Evolutionary conservation across 1,139 yeast genomes (phyloP), one percentile per base, ranked within the genome.

Genomic region (Debaryomyces psychrophilus): DNA sequence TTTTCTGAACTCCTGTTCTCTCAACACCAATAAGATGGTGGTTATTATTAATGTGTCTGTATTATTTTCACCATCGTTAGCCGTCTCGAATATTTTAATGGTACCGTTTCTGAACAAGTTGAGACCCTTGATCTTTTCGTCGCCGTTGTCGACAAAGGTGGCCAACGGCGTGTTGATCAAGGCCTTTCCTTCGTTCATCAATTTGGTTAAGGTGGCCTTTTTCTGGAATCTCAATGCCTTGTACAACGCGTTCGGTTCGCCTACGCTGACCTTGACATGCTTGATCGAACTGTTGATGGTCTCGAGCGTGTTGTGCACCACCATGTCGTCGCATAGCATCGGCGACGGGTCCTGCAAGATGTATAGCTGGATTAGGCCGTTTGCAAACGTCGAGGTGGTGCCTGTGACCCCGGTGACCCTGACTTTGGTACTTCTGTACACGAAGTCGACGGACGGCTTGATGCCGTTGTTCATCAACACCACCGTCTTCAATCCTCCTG

Each of bases 1-100:
- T 51, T 73, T 73, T 37, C 73, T 54, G 20, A 58, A 57, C 49
- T 73, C 77, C 51, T 69, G 77, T 45, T 71, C 77, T 37, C 76
- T 49, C 44, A 73, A 58, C 4, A 69, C 68, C 46, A 71, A 54
- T 50, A 72, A 49, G 6, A 71, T 56, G 39, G 69, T 61, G n/a
- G 60, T 50, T 27, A 71, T 42, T 22, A 68, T 61, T 48, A 65
- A 49, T 28, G 66, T 61, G 29, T 62, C 64, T 9, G 58, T 60
- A 44, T 59, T 55, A 8, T 63, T 33, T 6, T 43, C 46, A 20
- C 33, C 36, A 12, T 49, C 51, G 12, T 49, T 43, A 8, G 42
- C 33, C 29, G 50, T 43, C 39, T 68, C 73, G 50, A 67, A 69
- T 23, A 71, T 44, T 41, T 62, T 63, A 2, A 72, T 59, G 9